Conservation (phyloP, 176 grass and related monocot species). For the Canna indica region DNA sequence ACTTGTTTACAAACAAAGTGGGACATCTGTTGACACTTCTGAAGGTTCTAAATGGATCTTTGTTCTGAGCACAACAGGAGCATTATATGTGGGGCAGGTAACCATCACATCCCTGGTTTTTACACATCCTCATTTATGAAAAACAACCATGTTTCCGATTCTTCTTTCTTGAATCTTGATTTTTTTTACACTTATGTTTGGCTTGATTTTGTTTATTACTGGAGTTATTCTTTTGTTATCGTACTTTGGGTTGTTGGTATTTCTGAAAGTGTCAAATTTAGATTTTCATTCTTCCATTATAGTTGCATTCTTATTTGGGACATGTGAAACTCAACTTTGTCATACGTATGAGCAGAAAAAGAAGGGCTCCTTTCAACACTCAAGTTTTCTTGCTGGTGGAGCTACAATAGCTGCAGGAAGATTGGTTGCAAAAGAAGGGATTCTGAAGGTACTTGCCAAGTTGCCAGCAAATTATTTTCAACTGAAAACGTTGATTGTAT, state of each 20-base stretch:
- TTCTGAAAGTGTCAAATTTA: neutral
- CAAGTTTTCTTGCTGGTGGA: slow-evolving; percentile 26
- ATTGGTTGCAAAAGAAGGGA: slow-evolving; percentile 79
- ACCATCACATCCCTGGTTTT: slow-evolving; percentile 15
- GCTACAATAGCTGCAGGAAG: slow-evolving; percentile 75
- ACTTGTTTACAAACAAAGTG: slow-evolving; percentile 46
- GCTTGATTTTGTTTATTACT: too few relatives aligned
- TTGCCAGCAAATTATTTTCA: neutral
- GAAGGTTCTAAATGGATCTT: slow-evolving; percentile 69
- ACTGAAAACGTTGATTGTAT: neutral
- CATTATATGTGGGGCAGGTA: slow-evolving; percentile 82
- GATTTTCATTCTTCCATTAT: neutral
- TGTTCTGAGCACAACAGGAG: slow-evolving; percentile 31
- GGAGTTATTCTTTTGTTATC: too few relatives aligned
- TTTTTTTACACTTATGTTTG: neutral
- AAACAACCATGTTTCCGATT: neutral
- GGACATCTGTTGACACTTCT: slow-evolving; percentile 41
- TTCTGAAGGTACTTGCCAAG: slow-evolving; percentile 35
- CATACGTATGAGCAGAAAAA: slow-evolving; percentile 52
- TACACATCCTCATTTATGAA: neutral
- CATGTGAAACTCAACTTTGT: neutral
- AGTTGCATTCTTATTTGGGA: neutral
- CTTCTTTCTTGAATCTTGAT: neutral
- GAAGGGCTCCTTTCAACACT: slow-evolving; percentile 66
- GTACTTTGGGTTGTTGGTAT: too few relatives aligned